Evolutionary conservation across 164 flowering plant species (phyloP).

Genomic region (Sextonia rubra): DNA sequence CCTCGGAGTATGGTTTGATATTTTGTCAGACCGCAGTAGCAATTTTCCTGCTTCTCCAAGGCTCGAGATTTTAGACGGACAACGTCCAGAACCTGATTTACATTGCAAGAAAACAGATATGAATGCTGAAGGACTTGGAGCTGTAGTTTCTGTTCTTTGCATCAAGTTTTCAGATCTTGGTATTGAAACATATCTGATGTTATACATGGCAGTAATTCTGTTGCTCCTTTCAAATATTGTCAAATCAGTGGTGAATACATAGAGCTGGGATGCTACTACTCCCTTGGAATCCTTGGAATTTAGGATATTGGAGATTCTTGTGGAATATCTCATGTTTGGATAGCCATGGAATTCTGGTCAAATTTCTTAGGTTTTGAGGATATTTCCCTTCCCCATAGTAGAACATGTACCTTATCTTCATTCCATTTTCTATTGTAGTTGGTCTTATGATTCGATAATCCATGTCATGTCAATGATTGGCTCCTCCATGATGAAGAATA

Average conservation of each 20-base stretch:
- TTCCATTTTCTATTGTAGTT: not conserved
- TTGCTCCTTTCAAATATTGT: not conserved
- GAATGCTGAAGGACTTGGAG: conserved; percentile 13
- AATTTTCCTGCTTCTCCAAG: conserved; percentile 16
- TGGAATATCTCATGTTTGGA: not conserved
- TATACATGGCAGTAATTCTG: not conserved
- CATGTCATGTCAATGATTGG: not conserved
- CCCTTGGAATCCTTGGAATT: not conserved
- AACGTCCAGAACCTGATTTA: conserved; percentile 11
- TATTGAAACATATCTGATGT: conserved; percentile 13
- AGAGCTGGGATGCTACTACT: too few relatives aligned
- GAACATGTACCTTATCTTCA: not conserved
- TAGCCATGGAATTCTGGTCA: not conserved
- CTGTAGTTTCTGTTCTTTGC: conserved; percentile 49
- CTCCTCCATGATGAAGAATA: not conserved
- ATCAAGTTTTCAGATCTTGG: conserved; percentile 59
- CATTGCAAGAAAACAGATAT: conserved; percentile 10
- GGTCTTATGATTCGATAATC: not conserved
- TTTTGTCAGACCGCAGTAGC: conserved; percentile 24
- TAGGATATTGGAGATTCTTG: too few relatives aligned
- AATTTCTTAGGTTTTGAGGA: not conserved
- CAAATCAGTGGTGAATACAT: not conserved
- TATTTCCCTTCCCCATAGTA: too few relatives aligned
- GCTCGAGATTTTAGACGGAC: conserved; percentile 5
- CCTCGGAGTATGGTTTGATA: conserved; percentile 87